Evolutionary conservation across 768 basidiomycete species (phyloP), one percentile per base, ranked within the genome.

Genomic region (Russula compacta): DNA sequence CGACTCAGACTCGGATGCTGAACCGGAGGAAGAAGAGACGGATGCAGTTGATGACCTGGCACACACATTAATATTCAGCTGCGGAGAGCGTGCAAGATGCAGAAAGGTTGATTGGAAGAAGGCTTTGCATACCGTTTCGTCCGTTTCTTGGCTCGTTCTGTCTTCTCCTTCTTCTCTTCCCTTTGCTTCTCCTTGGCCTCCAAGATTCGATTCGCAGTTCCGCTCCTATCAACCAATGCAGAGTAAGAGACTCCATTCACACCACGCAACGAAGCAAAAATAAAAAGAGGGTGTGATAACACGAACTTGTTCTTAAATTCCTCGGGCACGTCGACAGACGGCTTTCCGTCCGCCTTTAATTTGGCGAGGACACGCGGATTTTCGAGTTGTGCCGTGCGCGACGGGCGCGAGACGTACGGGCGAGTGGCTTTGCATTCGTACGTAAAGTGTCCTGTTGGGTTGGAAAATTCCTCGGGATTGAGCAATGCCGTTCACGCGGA

Each of bases 381-480:
- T 67, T 92, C 87, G 15, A 98, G 81, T 71, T 86, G 84, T 67
- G 93, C 82, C 2, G 91, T 91, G 44, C 93, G 82, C 39, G 92
- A 93, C 2, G 94, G 94, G n/a, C 95, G 81, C 11, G 90, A 83
- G 43, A 92, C 78, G 71, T 97, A 98, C 29, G 92, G 89, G 2
- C 88, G 80, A 21, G 81, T 67, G 17, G 80, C 79, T 73, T 91
- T 92, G 81, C 95, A 98, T 74, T 97, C 83, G 69, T 86, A 98
- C 12, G 85, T 97, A 71, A 86, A 95, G 73, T 97, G 95, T 0
- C 93, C 94, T 85, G 69, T 17, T 17, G 35, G 17, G 42, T 19
- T 21, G 12, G 32, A 29, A 29, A 29, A 29, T 29, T 29, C 24
- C 24, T 29, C 24, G 24, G 24, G 24, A 29, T 29, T 29, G 24